Evolutionary conservation across 148 eudicot species (phyloP), one percentile per base, ranked within the genome.

Genomic region (Silene latifolia): DNA sequence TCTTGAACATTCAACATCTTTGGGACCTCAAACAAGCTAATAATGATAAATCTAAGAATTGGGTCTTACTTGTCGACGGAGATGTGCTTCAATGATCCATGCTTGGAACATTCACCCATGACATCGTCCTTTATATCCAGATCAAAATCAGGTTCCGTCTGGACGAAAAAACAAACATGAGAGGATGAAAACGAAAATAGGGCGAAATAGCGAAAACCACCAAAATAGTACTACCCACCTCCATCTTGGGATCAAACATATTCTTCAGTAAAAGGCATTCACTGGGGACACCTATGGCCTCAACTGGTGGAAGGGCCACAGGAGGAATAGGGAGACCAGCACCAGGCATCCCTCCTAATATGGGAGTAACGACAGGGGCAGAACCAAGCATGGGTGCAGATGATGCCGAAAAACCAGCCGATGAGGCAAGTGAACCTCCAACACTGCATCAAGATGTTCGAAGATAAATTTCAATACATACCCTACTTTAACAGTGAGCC

Each of bases 61-160:
- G 24, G 71, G 57, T 68, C 92, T 75, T 83, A 93, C 98, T 86
- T 93, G 80, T 93, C 97, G 2, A 93, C 92, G 72, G 74, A 80
- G 42, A 91, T 91, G 78, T 93, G 98, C 84, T 78, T 88, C 74
- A 93, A 65, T 3, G 69, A 46, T 67, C 97, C 98, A 77, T 58
- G 89, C 78, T 89, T 93, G 58, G 88, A 78, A 74, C 97, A 89
- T 82, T 93, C 97, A 4, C 81, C 90, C 59, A 87, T 82, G 32
- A 89, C 93, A 69, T 93, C 98, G 51, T 89, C 98, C 79, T 91
- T 89, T 29, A 93, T 91, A 83, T 91, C 98, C 80, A 85, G 57
- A 87, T 93, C 98, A 79, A 91, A 93, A 75, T 91, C 97, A 71
- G 93, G 88, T 76, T 89, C 98, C 4, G 85, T 76, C 98, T 93